phyloP scores from a whole-genome alignment of 306 rosid genomes.

The Sicyos edulis region DNA sequence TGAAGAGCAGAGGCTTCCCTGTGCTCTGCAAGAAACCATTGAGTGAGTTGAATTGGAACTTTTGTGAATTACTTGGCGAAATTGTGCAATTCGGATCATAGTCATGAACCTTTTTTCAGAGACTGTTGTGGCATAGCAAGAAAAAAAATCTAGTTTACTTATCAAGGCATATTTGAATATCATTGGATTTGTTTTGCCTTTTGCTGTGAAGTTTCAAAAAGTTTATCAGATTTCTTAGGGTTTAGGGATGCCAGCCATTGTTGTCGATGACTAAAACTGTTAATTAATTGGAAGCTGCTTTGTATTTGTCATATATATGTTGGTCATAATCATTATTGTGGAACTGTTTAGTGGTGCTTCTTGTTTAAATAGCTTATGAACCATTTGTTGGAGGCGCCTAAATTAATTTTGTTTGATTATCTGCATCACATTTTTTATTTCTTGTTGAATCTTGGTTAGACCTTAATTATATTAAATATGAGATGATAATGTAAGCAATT shows the following conservation, averaged over 20 bases:
- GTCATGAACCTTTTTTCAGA: not conserved
- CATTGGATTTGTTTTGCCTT: not conserved
- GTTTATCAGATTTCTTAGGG: not conserved
- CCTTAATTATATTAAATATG: not conserved
- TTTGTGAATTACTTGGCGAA: not conserved
- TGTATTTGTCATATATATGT: not conserved
- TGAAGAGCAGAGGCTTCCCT: constrained; percentile 82
- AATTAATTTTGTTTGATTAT: not conserved
- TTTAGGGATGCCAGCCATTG: not conserved
- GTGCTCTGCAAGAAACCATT: constrained; percentile 81
- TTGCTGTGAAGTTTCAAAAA: not conserved
- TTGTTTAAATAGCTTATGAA: not conserved
- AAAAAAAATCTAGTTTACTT: not conserved
- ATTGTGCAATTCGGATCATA: not conserved
- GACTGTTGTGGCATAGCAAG: not conserved
- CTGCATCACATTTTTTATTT: not conserved
- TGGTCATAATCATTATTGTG: not conserved
- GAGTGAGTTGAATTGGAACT: constrained; percentile 42
- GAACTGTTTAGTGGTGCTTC: not conserved
- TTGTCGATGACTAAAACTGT: not conserved
- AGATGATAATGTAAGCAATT: not conserved
- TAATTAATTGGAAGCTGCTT: not conserved
- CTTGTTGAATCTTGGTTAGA: not conserved
- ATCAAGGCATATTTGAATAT: not conserved
- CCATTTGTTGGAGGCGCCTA: not conserved